Base-by-base conservation (phyloP, 768 basidiomycete species). In the Xerocomellus chrysenteron region DNA sequence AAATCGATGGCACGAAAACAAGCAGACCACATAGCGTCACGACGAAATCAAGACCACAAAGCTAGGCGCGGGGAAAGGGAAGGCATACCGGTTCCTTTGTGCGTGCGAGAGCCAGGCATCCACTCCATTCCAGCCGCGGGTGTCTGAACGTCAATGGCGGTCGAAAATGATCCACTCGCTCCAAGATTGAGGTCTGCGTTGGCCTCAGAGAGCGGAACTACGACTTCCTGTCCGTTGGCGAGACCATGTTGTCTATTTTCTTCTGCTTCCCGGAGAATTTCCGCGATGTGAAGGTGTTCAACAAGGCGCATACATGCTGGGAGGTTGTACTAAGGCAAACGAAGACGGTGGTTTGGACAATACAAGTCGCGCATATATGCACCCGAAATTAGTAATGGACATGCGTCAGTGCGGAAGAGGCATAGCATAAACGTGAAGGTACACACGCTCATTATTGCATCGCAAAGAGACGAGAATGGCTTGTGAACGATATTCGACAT, bases 251-350 rank as follows among this genome's bases (percentile, higher is more conserved):
- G 58, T 10, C 53, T 60, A 30, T 66, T 56, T 0, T 80, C 75
- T 2, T 86, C 87, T 14, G 84, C 83, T 53, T 83, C 85, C 11
- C 85, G 80, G 1, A 92, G 75, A 14, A 90, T 81, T 65, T 92
- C 90, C 8, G 81, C 80, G 28, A 83, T 78, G 64, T 90, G 85
- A 1, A 87, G 80, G 4, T 86, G 84, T 67, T 91, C 88, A 16
- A 91, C 68, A 33, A 91, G 76, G 19, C 88, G 83, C 70, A 92
- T 75, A 65, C 87, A 90, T 5, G 87, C 82, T 0, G 90, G 87
- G 17, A 91, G 75, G 64, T 88, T 86, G 63, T 89, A 90, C 86
- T 90, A 51, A 33, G 39, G 16, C 16, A 7, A 21, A 40, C 4
- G 26, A 32, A 46, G 14, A 50, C 30, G 17, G 17, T 24, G 17